phyloP scores from a whole-genome alignment of 2,329 filamentous ascomycete species.

The Raffaelea deltoideospora region DNA sequence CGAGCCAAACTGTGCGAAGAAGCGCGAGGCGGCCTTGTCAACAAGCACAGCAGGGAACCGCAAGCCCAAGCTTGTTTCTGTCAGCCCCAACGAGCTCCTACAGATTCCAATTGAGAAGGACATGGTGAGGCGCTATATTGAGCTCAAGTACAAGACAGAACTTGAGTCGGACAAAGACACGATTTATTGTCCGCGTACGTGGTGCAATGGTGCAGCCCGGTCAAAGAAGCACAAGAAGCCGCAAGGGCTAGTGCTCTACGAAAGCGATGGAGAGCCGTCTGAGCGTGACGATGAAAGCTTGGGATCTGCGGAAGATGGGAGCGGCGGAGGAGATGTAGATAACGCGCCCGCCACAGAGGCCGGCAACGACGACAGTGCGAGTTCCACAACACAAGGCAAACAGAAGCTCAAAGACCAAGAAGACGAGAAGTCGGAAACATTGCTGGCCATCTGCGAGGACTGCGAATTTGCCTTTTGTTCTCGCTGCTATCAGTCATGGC shows the following conservation, averaged over 20 bases:
- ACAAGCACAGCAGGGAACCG: constrained; percentile 30
- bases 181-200: constrained; percentile 79
- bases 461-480: constrained; percentile 81
- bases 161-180: constrained; percentile 86
- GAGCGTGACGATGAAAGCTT: constrained; percentile 11
- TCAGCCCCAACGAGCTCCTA: constrained; percentile 73
- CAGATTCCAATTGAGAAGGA: constrained; percentile 59
- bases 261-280: constrained; percentile 17
- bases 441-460: constrained; percentile 74
- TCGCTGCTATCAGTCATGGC: constrained; percentile 63
- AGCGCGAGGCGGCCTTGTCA: constrained; percentile 23
- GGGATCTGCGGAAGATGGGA: constrained; percentile 5
- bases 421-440: constrained; percentile 15
- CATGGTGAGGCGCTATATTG: constrained; percentile 71
- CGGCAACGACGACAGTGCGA: constrained; percentile 8
- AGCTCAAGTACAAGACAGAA: constrained; percentile 81
- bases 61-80: constrained; percentile 44
- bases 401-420: no score
- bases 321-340: neutral
- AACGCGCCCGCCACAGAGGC: constrained; percentile 2
- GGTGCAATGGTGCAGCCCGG: constrained; percentile 80
- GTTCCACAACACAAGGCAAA: neutral
- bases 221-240: constrained; percentile 62
- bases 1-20: constrained; percentile 61
- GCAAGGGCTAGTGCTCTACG: constrained; percentile 47